Conservation (phyloP, 148 eudicot species). For the Selenicereus undatus region DNA sequence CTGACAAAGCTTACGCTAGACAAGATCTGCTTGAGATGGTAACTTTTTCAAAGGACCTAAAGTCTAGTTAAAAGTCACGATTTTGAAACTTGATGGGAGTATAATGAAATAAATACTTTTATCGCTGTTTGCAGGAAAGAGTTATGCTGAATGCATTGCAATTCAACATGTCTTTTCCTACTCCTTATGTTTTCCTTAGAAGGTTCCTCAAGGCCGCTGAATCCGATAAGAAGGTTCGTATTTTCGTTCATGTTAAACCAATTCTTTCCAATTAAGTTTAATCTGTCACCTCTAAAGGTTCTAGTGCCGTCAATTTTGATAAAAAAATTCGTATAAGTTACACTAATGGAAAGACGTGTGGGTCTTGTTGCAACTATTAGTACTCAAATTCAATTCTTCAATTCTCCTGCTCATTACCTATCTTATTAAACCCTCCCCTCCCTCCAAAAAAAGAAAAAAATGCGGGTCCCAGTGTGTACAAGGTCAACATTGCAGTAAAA, state of each 20-base stretch:
- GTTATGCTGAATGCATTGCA: conserved; percentile 67
- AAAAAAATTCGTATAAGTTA: not conserved
- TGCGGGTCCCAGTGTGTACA: not conserved
- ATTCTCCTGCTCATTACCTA: not conserved
- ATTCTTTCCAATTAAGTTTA: not conserved
- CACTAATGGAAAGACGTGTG: not conserved
- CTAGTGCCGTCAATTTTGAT: too few species aligned
- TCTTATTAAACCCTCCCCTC: not conserved
- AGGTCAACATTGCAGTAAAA: not conserved
- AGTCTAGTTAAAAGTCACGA: not conserved
- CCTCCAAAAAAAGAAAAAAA: not conserved
- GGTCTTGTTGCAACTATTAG: not conserved
- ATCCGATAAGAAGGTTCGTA: conserved; percentile 49
- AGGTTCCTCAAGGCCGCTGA: conserved; percentile 85
- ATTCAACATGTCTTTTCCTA: conserved; percentile 81
- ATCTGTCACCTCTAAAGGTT: too few species aligned
- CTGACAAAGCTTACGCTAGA: conserved; percentile 78
- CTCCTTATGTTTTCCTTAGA: conserved; percentile 65
- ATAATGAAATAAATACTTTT: not conserved
- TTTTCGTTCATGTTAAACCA: not conserved
- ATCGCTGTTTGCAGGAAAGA: conserved; percentile 46
- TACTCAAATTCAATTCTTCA: not conserved
- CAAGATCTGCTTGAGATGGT: conserved; percentile 84
- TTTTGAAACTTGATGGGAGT: not conserved
- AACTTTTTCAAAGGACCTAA: conserved; percentile 5